Percentiles rank a stretch among this genome's conserved stretches.
These are phyloP conservation scores for Dipodascus albidus DNA, from an alignment of 805 yeast species.

Conservation along the genomic window DNA sequence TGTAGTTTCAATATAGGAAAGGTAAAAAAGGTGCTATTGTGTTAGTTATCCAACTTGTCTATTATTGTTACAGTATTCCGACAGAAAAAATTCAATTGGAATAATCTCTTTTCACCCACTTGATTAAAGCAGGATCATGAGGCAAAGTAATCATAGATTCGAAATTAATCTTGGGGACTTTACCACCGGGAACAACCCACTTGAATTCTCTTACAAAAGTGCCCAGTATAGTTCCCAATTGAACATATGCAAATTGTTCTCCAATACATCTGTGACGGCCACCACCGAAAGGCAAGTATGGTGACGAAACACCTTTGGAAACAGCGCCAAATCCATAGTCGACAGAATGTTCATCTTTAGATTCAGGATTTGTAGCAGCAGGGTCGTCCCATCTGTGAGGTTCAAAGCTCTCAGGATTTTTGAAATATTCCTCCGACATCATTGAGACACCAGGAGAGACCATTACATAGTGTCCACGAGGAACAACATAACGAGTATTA, in stretches of 20 bases:
- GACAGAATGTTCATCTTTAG: constrained; percentile 31
- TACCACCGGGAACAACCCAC: constrained; percentile 57
- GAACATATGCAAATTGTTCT: constrained; percentile 94
- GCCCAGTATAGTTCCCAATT: constrained; percentile 74
- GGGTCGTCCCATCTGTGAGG: constrained; percentile 74
- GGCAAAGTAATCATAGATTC: constrained; percentile 93
- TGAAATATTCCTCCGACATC: constrained; percentile 68
- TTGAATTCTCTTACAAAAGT: constrained; percentile 63
- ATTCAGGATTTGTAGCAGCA: constrained; percentile 16
- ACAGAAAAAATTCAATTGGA: too few relatives aligned
- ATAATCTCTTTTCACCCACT: constrained; percentile 16
- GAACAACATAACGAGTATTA: constrained; percentile 68
- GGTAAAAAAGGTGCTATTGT: too few relatives aligned
- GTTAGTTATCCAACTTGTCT: too few relatives aligned
- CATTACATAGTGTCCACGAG: constrained; percentile 78
- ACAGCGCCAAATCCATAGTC: constrained; percentile 97
- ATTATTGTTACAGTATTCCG: too few relatives aligned
- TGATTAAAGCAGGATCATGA: constrained; percentile 39
- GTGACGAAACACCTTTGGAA: constrained; percentile 90
- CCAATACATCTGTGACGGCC: constrained; percentile 99
- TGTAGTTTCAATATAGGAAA: too few relatives aligned
- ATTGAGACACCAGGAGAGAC: constrained; percentile 91
- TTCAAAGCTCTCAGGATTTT: constrained; percentile 56
- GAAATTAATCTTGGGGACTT: constrained; percentile 48
- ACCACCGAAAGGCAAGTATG: constrained; percentile 97